Percentiles rank a stretch among this genome's conserved stretches.
These are phyloP conservation scores for Pinus taeda DNA, from an alignment of 75 land plant species.

Conservation along the genomic window DNA sequence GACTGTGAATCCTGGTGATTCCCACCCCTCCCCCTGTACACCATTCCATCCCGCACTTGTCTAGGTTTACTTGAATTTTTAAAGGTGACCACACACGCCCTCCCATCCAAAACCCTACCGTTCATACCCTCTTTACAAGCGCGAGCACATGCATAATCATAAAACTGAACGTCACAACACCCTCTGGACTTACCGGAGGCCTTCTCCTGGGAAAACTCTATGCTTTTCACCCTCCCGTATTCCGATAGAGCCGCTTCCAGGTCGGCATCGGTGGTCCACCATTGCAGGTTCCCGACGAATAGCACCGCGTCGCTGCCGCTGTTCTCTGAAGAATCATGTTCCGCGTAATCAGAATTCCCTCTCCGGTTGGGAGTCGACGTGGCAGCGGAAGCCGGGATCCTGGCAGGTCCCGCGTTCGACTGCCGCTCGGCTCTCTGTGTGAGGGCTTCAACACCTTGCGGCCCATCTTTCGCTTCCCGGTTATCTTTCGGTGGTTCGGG, in stretches of 20 bases:
- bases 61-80: slow-evolving; percentile 67
- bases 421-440: neutral
- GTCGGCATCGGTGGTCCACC: slow-evolving; percentile 99
- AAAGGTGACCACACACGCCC: slow-evolving; percentile 81
- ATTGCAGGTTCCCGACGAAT: slow-evolving; percentile 87
- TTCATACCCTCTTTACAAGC: slow-evolving; percentile 92
- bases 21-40: slow-evolving; percentile 19
- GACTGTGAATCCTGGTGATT: slow-evolving; percentile 35
- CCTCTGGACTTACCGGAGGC: slow-evolving; percentile 96
- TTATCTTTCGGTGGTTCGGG: neutral
- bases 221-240: slow-evolving; percentile 75
- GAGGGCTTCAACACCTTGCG: neutral
- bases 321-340: no score
- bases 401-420: slow-evolving; percentile 1
- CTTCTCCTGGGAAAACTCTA: slow-evolving; percentile 87
- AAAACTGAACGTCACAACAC: slow-evolving; percentile 86
- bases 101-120: slow-evolving; percentile 80
- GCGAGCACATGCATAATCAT: slow-evolving; percentile 54
- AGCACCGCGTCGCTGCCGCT: slow-evolving; percentile 5
- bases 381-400: neutral
- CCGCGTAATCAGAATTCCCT: slow-evolving; percentile 6
- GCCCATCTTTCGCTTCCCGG: neutral
- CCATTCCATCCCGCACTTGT: slow-evolving; percentile 54
- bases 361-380: neutral
- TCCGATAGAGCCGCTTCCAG: slow-evolving; percentile 67